A percentile compares a stretch with the other conserved stretches of the same genome.
phyloP scores from a whole-genome alignment of 176 grass and related monocot species.

The Metroxylon sagu region DNA sequence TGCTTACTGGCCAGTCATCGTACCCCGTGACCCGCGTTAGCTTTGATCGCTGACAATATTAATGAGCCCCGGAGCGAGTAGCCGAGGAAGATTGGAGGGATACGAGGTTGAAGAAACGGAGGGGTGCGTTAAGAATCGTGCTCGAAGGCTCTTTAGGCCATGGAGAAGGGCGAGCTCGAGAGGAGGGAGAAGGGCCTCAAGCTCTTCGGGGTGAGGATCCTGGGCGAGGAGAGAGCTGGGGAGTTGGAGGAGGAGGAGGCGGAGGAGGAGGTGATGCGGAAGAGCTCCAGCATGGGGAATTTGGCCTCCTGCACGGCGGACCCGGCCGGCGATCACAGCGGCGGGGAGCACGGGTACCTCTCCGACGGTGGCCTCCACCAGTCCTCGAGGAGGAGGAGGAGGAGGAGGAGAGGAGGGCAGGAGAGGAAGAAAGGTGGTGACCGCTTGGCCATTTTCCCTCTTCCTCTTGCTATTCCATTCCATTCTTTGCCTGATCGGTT shows the following conservation, averaged over 20 bases:
- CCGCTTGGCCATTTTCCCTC: not conserved
- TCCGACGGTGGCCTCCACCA: conserved; percentile 49
- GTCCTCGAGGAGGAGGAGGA: conserved; percentile 33
- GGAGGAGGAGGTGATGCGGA: conserved; percentile 32
- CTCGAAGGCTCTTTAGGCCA: not conserved
- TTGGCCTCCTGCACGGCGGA: conserved; percentile 2
- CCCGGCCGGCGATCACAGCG: not conserved
- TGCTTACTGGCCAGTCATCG: no score
- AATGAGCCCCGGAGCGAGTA: no score
- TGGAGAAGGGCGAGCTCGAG: not conserved
- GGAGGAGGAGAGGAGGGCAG: conserved; percentile 1
- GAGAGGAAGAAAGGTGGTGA: conserved; percentile 75
- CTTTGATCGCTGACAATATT: not conserved
- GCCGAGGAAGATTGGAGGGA: no score
- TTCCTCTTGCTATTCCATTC: not conserved
- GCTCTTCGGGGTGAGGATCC: conserved; percentile 49
- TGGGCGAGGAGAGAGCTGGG: not conserved
- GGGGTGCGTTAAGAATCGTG: not conserved
- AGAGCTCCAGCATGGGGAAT: conserved; percentile 29
- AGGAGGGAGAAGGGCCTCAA: conserved; percentile 9
- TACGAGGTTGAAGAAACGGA: no score
- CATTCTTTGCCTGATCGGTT: not conserved
- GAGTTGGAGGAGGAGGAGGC: conserved; percentile 4
- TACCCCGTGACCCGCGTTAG: no score
- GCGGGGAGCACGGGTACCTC: conserved; percentile 19